phyloP scores from a whole-genome alignment of 768 basidiomycete genomes.

The Amyloporia xantha region DNA sequence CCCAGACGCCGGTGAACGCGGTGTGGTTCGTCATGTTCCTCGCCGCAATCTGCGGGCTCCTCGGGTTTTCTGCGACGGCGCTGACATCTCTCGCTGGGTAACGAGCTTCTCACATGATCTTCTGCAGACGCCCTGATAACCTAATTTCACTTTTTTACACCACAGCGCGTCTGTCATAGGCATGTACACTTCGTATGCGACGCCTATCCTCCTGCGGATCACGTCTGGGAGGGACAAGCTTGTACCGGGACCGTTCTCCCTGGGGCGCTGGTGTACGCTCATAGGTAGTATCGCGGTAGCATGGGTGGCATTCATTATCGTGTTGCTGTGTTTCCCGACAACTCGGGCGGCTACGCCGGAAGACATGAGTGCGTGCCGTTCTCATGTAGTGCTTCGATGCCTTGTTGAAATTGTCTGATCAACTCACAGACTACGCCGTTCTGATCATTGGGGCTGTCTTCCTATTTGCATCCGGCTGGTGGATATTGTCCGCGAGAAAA shows the following conservation, averaged over 20 bases:
- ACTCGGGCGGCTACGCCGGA: slow-evolving; percentile 32
- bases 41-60: slow-evolving; percentile 50
- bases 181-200: slow-evolving; percentile 58
- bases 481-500: slow-evolving; percentile 57
- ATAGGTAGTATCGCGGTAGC: slow-evolving; percentile 15
- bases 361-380: slow-evolving; percentile 58
- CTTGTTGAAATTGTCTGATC: not conserved
- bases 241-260: slow-evolving; percentile 16
- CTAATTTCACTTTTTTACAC: too few relatives aligned
- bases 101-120: too few relatives aligned
- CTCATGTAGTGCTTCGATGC: slow-evolving; percentile 7
- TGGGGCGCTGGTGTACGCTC: slow-evolving; percentile 12
- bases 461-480: slow-evolving; percentile 55
- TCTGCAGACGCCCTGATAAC: not conserved
- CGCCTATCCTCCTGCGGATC: slow-evolving; percentile 38
- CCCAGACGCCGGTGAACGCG: slow-evolving; percentile 68
- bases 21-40: slow-evolving; percentile 64
- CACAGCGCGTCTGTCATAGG: slow-evolving; percentile 63
- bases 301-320: slow-evolving; percentile 20
- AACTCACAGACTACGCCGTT: slow-evolving; percentile 51
- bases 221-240: slow-evolving; percentile 10
- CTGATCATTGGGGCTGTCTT: slow-evolving; percentile 61
- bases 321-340: slow-evolving; percentile 19
- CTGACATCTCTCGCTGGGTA: slow-evolving; percentile 62
- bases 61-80: slow-evolving; percentile 60